Conservation (phyloP, 2,329 filamentous ascomycete genomes). For the Neopestalotiopsis rosae region DNA sequence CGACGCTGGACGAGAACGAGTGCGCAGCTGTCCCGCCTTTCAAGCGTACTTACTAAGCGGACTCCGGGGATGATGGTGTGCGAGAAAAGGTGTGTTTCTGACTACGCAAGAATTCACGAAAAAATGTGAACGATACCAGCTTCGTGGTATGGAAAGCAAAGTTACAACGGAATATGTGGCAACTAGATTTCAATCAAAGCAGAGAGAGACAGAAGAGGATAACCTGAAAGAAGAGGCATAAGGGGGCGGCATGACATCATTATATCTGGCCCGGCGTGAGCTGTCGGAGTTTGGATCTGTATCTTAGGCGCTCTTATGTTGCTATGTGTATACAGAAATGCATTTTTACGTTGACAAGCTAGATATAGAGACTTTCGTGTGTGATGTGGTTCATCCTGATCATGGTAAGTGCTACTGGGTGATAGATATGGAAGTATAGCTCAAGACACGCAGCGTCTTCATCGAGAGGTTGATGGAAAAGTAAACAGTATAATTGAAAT, state of each 20-base stretch:
- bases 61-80: neutral
- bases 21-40: slow-evolving; percentile 96
- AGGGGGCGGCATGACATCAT: neutral
- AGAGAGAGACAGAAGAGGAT: neutral
- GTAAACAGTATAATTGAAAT: too few species aligned
- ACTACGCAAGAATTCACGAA: slow-evolving; percentile 2
- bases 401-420: neutral
- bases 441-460: too few species aligned
- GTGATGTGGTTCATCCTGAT: neutral
- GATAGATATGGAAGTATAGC: too few species aligned
- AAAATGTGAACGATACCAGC: slow-evolving; percentile 24
- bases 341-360: slow-evolving; percentile 14
- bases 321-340: slow-evolving; percentile 20
- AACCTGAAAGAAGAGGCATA: neutral
- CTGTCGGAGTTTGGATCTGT: slow-evolving; percentile 15
- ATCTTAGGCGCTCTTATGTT: slow-evolving; percentile 19
- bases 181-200: neutral
- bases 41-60: slow-evolving; percentile 79
- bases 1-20: slow-evolving; percentile 91
- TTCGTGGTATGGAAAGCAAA: slow-evolving; percentile 18
- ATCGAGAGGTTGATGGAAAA: too few species aligned
- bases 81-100: neutral
- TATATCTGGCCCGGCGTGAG: slow-evolving; percentile 12
- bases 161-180: neutral
- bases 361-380: neutral